Evolutionary conservation across 257 asterid genomes (phyloP), one percentile per base, ranked within the genome.

Genomic region (Salvia miltiorrhiza): DNA sequence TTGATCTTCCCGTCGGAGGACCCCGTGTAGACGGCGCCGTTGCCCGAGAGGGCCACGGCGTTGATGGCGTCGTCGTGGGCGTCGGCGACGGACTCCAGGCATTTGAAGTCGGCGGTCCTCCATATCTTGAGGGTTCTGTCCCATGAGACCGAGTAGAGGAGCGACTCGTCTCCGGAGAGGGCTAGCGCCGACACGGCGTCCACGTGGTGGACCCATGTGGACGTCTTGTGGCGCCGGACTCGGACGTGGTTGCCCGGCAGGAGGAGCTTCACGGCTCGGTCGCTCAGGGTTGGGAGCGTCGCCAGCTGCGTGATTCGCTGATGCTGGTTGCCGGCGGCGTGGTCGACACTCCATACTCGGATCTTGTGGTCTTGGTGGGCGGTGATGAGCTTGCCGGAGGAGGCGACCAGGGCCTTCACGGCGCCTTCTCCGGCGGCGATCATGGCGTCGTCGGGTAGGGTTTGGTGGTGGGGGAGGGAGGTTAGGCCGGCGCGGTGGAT

Each of bases 1-100:
- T 86, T 88, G 75, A 90, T 83, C 67, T 71, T 90, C 74, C 62
- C 78, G 77, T 90, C 97, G 28, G 97, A 80, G 55, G 97, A 88
- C 61, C 82, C 97, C 2, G 97, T 88, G 73, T 79, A 86, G 39
- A 88, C 75, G 28, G 63, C 63, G 4, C 85, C 88, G 7, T 80
- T 69, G 8, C 16, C 43, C 7, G 91, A 80, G 19, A 83, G 7
- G 1, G 79, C 83, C 11, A 90, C n/a, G 7, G 89, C 81, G 45
- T 90, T 90, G 49, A 88, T 88, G 0, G 97, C 95, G 64, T 90
- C 97, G 20, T 88, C 95, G 47, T 90, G 96, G 39, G 97, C 97
- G 50, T 89, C 71, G 4, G 79, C 39, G 3, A 90, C 71, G 0
- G 96, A 90, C 49, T 90, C 88, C 55, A 90, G 32, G 86, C 97